Base-by-base conservation (phyloP, 2,329 filamentous ascomycete species). In the Periconia sp. region DNA sequence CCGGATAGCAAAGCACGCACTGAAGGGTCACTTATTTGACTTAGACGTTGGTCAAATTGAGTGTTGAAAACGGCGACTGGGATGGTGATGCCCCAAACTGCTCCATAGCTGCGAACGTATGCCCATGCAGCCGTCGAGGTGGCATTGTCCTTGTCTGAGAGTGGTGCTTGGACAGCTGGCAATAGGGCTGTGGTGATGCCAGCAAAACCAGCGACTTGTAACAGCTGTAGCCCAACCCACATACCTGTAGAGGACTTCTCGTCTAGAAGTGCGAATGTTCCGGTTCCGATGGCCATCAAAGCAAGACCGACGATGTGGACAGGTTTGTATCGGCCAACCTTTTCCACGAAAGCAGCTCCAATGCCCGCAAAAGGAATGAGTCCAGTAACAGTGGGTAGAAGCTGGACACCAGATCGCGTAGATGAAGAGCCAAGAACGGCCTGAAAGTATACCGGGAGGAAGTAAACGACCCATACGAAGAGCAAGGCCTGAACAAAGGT, bases 1-100 rank as follows among this genome's bases (percentile, higher is more conserved):
- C 7, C 23, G 23, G 23, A 7, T 7, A 25, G 12, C 12, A 25
- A 25, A 25, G 7, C 12, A 7, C 23, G 23, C 7, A 25, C 12
- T 8, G 8, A 8, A 25, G 23, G 23, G 23, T 25, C 23, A 12
- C 23, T 25, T 7, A 25, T 25, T n/a, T n/a, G n/a, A n/a, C n/a
- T n/a, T n/a, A n/a, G n/a, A n/a, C n/a, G n/a, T n/a, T n/a, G n/a
- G n/a, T n/a, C n/a, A n/a, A n/a, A n/a, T n/a, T n/a, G n/a, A n/a
- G n/a, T n/a, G 32, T 67, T 66, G 50, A 69, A 69, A 3, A 67
- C 38, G 1, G 63, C 57, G 7, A 53, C 51, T 0, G 65, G 65
- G 1, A 67, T 48, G 0, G 63, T 56, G 17, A 65, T 58, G 19
- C 65, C 65, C 11, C 59, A 66, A 0, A 69, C 38, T 0, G 54